Percentiles rank a stretch among this genome's conserved stretches.
Conservation (phyloP, 257 asterid genomes). For the Jacaranda mimosifolia region DNA sequence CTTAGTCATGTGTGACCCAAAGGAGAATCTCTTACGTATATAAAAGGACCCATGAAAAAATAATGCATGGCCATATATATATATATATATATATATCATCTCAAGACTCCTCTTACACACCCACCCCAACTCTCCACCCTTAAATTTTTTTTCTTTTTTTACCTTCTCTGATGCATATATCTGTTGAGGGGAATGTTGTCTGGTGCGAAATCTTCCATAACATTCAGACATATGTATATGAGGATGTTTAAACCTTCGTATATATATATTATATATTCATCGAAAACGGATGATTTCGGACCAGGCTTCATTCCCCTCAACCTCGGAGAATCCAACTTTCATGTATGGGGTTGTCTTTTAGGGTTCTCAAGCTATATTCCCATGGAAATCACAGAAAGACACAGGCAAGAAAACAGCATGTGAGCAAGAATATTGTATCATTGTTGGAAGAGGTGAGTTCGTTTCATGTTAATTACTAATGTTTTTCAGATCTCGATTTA, state of each 20-base stretch:
- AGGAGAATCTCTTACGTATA: conserved; percentile 45
- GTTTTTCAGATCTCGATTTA: no score
- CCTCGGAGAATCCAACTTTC: neutral
- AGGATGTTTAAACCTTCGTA: neutral
- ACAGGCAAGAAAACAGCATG: neutral
- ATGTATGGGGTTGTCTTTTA: neutral
- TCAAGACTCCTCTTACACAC: neutral
- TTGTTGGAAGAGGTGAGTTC: no score
- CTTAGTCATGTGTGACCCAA: conserved; percentile 39
- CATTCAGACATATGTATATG: no score
- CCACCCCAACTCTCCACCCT: neutral
- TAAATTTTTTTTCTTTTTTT: neutral
- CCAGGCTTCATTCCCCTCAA: conserved; percentile 90
- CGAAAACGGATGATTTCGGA: conserved; percentile 62
- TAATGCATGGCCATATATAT: conserved; percentile 42
- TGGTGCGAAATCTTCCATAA: conserved; percentile 63
- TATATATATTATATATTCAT: neutral
- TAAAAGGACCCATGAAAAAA: conserved; percentile 41
- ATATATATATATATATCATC: no score
- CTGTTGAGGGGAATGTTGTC: conserved; percentile 76
- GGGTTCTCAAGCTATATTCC: neutral
- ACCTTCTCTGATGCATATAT: neutral
- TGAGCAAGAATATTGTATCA: neutral
- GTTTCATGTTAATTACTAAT: no score
- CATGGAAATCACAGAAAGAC: neutral